A percentile compares a stretch with the other conserved stretches of the same genome.
Evolutionary conservation across 2,329 filamentous ascomycete genomes (phyloP).

Genomic region (Thielaviopsis cerberus): DNA sequence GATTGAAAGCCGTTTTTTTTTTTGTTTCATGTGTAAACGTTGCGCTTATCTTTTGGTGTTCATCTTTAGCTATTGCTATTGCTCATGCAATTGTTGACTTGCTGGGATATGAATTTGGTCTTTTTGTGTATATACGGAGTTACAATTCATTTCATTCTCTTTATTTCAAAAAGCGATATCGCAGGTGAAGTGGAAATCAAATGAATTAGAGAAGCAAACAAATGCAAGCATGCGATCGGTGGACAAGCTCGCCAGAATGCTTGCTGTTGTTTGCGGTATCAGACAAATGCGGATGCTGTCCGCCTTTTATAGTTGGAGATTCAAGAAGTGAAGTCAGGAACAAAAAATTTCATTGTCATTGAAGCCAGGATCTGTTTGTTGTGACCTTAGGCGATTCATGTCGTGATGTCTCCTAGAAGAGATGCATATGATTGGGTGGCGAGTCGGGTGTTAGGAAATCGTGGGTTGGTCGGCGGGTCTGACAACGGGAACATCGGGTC

Average conservation of each 20-base stretch:
- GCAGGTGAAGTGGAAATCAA: no score
- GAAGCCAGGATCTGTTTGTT: no score
- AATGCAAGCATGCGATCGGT: neutral
- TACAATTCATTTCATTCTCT: neutral
- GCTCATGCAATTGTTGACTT: neutral
- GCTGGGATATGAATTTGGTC: neutral
- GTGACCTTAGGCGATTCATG: neutral
- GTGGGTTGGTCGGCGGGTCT: neutral
- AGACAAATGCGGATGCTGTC: neutral
- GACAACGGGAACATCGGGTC: neutral
- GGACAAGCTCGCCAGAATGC: neutral
- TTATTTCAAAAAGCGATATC: neutral
- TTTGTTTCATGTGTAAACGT: neutral
- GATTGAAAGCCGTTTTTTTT: neutral
- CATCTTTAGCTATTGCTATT: neutral
- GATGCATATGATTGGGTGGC: neutral
- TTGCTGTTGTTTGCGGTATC: neutral
- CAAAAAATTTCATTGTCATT: no score
- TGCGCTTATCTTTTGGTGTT: neutral
- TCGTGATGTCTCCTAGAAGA: neutral
- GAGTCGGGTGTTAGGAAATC: neutral
- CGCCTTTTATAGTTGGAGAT: neutral
- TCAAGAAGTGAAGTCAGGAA: neutral
- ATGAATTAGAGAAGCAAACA: neutral
- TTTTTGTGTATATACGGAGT: neutral